Conservation (phyloP, 495 filamentous ascomycete genomes). For the Penicillium bovifimosum region DNA sequence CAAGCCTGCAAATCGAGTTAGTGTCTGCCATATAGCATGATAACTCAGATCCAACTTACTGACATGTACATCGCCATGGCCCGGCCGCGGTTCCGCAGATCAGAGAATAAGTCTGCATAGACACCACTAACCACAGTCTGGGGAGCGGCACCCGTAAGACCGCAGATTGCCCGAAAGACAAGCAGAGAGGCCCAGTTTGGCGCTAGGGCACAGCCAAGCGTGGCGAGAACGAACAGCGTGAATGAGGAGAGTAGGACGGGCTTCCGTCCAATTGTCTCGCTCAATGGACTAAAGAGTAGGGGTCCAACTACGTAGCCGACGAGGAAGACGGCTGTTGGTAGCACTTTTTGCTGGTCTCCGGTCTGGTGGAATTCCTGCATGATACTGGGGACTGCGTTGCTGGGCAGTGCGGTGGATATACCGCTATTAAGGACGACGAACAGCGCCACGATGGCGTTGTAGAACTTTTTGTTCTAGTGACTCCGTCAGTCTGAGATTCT, state of each 20-base stretch:
- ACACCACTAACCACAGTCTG: slow-evolving; percentile 68
- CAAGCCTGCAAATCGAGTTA: slow-evolving; percentile 41
- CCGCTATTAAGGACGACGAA: slow-evolving; percentile 66
- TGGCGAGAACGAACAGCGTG: slow-evolving; percentile 57
- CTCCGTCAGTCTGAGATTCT: slow-evolving; percentile 5
- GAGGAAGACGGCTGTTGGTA: slow-evolving; percentile 71
- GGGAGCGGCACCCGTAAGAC: slow-evolving; percentile 59
- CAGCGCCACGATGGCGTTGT: slow-evolving; percentile 51
- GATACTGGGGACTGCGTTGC: slow-evolving; percentile 54
- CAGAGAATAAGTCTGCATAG: slow-evolving; percentile 65
- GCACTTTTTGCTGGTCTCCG: slow-evolving; percentile 46
- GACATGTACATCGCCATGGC: slow-evolving; percentile 70
- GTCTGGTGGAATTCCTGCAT: slow-evolving; percentile 34
- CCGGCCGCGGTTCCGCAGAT: slow-evolving; percentile 54
- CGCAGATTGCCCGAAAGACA: slow-evolving; percentile 62
- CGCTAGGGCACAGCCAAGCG: slow-evolving; percentile 62
- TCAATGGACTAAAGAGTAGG: slow-evolving; percentile 61
- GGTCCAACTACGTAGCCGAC: slow-evolving; percentile 66
- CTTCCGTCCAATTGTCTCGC: slow-evolving; percentile 65
- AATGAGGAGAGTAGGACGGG: slow-evolving; percentile 58
- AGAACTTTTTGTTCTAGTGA: slow-evolving; percentile 49
- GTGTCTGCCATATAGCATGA: not conserved
- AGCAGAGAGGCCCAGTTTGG: slow-evolving; percentile 63
- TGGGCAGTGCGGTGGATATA: slow-evolving; percentile 62
- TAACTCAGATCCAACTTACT: slow-evolving; percentile 43